phyloP scores from a whole-genome alignment of 1,139 yeast genomes.

The Nakaseomyces delphensis region DNA sequence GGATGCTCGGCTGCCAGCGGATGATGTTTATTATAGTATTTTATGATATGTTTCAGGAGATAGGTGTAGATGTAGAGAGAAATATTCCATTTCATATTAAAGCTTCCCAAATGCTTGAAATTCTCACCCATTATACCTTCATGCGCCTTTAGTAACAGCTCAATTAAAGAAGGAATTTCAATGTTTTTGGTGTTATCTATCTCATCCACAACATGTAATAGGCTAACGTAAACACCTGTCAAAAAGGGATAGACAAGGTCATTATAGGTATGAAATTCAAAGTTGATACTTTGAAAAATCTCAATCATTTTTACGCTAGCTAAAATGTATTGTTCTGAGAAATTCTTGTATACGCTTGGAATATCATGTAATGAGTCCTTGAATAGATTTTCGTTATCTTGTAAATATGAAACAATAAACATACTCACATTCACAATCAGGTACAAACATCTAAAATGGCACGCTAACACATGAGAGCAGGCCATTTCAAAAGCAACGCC shows the following conservation, averaged over 20 bases:
- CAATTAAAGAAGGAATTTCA: slow-evolving; percentile 12
- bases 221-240: slow-evolving; percentile 18
- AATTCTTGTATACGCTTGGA: slow-evolving; percentile 13
- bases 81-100: slow-evolving; percentile 19
- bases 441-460: slow-evolving; percentile 20
- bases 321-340: slow-evolving; percentile 13
- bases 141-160: slow-evolving; percentile 14
- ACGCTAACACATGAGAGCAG: slow-evolving; percentile 19
- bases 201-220: slow-evolving; percentile 17
- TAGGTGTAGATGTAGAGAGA: slow-evolving; percentile 17
- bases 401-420: slow-evolving; percentile 17
- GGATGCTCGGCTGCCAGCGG: not conserved
- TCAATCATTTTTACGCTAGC: slow-evolving; percentile 15
- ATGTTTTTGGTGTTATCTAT: slow-evolving; percentile 11
- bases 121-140: slow-evolving; percentile 17
- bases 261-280: slow-evolving; percentile 19
- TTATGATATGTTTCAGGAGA: slow-evolving; percentile 14
- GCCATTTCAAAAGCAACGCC: slow-evolving; percentile 20
- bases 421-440: slow-evolving; percentile 15
- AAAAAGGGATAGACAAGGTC: slow-evolving; percentile 17
- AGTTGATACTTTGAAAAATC: slow-evolving; percentile 16
- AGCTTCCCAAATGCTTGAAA: slow-evolving; percentile 10
- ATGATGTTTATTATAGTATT: slow-evolving; percentile 9
- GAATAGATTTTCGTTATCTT: slow-evolving; percentile 16
- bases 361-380: slow-evolving; percentile 13